These are phyloP conservation scores for Cryptococcus neoformans DNA, from an alignment of 1,284 basidiomycete species.

Conservation along the genomic window DNA sequence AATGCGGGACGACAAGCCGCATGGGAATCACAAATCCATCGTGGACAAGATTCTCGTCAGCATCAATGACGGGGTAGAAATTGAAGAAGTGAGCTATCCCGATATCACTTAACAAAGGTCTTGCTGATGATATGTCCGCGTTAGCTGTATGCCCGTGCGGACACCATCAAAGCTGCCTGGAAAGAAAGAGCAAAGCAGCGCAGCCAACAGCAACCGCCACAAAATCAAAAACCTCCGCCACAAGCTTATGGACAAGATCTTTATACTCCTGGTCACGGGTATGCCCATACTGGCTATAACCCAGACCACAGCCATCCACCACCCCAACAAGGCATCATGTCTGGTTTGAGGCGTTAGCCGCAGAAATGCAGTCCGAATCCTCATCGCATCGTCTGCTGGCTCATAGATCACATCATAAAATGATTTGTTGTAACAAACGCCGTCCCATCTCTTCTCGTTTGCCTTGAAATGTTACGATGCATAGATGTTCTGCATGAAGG, in stretches of 20 bases:
- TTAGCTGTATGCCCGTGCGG: slow-evolving; percentile 32
- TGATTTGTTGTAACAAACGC: too few relatives aligned
- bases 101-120: neutral
- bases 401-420: too few relatives aligned
- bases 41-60: slow-evolving; percentile 82
- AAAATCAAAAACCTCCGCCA: slow-evolving; percentile 3
- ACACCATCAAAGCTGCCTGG: slow-evolving; percentile 41
- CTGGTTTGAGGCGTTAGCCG: slow-evolving; percentile 29
- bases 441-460: too few relatives aligned
- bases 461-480: too few relatives aligned
- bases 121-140: neutral
- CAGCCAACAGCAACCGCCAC: slow-evolving; percentile 1
- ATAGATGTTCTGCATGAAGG: too few relatives aligned
- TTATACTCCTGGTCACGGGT: neutral
- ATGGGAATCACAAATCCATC: slow-evolving; percentile 78
- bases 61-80: slow-evolving; percentile 87
- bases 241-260: slow-evolving; percentile 3
- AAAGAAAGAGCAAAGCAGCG: slow-evolving; percentile 19
- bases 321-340: slow-evolving; percentile 20
- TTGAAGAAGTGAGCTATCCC: slow-evolving; percentile 61
- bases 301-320: slow-evolving; percentile 2
- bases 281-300: neutral
- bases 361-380: neutral
- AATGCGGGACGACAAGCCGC: slow-evolving; percentile 84
- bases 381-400: too few relatives aligned